Evolutionary conservation across 805 yeast genomes (phyloP), one percentile per base, ranked within the genome.

Genomic region (Starmerella potacharoeniae): DNA sequence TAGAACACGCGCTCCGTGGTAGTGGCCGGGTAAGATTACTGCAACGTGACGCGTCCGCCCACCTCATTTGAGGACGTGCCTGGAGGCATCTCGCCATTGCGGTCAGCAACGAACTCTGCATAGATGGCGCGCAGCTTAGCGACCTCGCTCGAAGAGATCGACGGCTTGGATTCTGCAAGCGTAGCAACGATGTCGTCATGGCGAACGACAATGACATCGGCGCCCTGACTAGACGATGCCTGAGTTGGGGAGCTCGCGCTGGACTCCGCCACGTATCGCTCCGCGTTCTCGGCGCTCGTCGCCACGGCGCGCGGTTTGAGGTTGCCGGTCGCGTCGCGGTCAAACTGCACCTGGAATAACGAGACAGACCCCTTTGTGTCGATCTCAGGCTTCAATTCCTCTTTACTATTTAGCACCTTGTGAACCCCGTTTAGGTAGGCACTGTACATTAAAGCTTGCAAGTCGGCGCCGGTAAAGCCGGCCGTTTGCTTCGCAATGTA

Each of bases 401-500:
- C 51, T 6, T 30, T 37, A 3, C 42, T 46, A 54, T 77, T 75
- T 46, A 77, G 75, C 5, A 70, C 65, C 11, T 77, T 79, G 60
- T 89, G 76, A 60, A 77, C 81, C 13, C 95, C 95, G 61, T 82
- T 83, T 66, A 91, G 74, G 67, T 90, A 88, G 0, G 97, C 96
- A 69, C 88, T 93, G 68, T 89, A 91, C 42, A 89, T 83, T 49
- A 91, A 69, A 0, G 96, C 96, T 69, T 90, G 97, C 66, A 91
- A 72, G 70, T 91, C 98, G 0, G 98, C 98, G 14, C 96, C 96
- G 13, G 96, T 85, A 62, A 78, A 90, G 0, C 96, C 96, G 0
- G 76, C 80, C 0, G 95, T 81, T 4, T 66, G 60, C 10, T 64
- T 60, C 0, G 95, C 90, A 49, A 88, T 69, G 6, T 67, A 71